A percentile compares a stretch with the other conserved stretches of the same genome.
phyloP scores from a whole-genome alignment of 306 rosid genomes.

The Dryas octopetala region DNA sequence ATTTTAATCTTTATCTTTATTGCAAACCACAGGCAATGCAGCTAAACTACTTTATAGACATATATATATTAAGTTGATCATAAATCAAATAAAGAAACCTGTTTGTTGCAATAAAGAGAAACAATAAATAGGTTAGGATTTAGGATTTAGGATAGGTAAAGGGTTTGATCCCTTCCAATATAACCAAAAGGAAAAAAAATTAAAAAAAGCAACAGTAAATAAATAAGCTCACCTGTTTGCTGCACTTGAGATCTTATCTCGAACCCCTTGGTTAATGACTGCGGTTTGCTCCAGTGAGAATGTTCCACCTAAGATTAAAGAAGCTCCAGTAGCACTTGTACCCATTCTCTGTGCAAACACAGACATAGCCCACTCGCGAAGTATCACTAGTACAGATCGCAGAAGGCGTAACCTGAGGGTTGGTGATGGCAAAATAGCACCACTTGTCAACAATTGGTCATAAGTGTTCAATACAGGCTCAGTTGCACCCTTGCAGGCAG shows the following conservation, averaged over 20 bases:
- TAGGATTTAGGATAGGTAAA: no score
- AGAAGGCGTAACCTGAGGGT: conserved; percentile 84
- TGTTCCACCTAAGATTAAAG: conserved; percentile 70
- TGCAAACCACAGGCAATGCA: not conserved
- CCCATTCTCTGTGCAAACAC: conserved; percentile 75
- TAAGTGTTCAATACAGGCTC: conserved; percentile 91
- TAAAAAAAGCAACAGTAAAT: conserved; percentile 4
- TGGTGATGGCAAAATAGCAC: conserved; percentile 85
- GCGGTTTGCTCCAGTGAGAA: conserved; percentile 66
- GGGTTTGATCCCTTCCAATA: not conserved
- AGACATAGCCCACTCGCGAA: conserved; percentile 93
- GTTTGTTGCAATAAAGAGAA: not conserved
- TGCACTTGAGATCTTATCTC: conserved; percentile 87
- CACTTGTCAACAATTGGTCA: conserved; percentile 78
- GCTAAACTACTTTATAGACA: not conserved
- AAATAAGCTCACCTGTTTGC: conserved; percentile 72
- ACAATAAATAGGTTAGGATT: not conserved
- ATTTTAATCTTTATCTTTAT: not conserved
- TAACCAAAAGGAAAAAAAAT: not conserved
- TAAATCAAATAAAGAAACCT: not conserved
- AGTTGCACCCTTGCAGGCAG: conserved; percentile 91
- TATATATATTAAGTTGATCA: not conserved
- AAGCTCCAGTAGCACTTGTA: conserved; percentile 58
- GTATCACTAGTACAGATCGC: conserved; percentile 83
- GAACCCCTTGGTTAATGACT: conserved; percentile 73